Evolutionary conservation across 352 stramenopile species (phyloP).

Genomic region (Phytopythium helicoides): DNA sequence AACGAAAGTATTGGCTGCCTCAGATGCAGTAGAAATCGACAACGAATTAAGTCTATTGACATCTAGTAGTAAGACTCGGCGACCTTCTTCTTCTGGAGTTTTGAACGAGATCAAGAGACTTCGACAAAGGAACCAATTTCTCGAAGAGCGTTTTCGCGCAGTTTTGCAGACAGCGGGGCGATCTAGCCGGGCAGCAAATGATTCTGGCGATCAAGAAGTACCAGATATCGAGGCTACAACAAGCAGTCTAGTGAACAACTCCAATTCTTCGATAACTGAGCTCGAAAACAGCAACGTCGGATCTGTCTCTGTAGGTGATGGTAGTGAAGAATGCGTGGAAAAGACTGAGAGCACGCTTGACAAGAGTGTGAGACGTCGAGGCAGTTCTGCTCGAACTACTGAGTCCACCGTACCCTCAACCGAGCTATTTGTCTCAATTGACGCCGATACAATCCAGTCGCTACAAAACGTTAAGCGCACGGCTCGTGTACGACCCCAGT

Average conservation of each 20-base stretch:
- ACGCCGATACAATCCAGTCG: constrained; percentile 33
- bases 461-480: constrained; percentile 44
- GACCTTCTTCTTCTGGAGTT: background rate
- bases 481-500: constrained; percentile 43
- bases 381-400: background rate
- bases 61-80: background rate
- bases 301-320: background rate
- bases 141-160: constrained; percentile 60
- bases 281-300: background rate
- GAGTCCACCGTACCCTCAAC: background rate
- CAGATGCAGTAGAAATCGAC: background rate
- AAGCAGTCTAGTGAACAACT: too few relatives aligned
- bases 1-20: constrained; percentile 5
- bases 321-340: background rate
- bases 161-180: background rate
- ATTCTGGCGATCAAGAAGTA: background rate
- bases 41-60: background rate
- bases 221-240: background rate
- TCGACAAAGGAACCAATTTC: constrained; percentile 50
- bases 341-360: background rate
- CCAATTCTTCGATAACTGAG: background rate
- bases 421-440: constrained; percentile 21
- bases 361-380: background rate
- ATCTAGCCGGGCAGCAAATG: background rate
- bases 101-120: constrained; percentile 51